Evolutionary conservation across 1,284 basidiomycete species (phyloP).

Genomic region (Sutorius eximius): DNA sequence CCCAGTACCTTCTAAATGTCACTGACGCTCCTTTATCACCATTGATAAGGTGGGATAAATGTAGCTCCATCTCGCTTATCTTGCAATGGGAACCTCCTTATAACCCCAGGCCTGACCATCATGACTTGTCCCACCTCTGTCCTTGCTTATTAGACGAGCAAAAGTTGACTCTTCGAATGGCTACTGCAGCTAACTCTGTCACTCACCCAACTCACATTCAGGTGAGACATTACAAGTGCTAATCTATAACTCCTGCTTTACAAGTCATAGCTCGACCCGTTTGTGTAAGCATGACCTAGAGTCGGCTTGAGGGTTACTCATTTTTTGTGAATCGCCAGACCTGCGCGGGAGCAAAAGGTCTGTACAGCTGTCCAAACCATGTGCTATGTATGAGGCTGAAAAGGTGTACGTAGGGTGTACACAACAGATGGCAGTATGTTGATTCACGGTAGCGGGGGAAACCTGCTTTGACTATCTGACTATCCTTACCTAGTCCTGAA

Average conservation of each 20-base stretch:
- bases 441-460: neutral
- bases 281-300: slow-evolving; percentile 21
- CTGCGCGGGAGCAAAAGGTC: slow-evolving; percentile 65
- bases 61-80: slow-evolving; percentile 4
- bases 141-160: neutral
- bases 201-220: slow-evolving; percentile 52
- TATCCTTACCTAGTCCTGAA: slow-evolving; percentile 49
- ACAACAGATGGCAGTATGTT: slow-evolving; percentile 74
- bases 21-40: slow-evolving; percentile 8
- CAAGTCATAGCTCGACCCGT: slow-evolving; percentile 28
- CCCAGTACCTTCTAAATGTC: neutral
- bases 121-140: neutral
- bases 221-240: slow-evolving; percentile 9
- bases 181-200: slow-evolving; percentile 57
- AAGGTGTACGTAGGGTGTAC: slow-evolving; percentile 48
- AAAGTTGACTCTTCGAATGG: slow-evolving; percentile 40
- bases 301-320: neutral
- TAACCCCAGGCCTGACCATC: neutral
- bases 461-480: neutral
- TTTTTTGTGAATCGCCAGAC: slow-evolving; percentile 29
- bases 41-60: slow-evolving; percentile 10
- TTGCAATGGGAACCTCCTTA: slow-evolving; percentile 4
- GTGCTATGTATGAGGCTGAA: neutral
- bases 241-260: neutral
- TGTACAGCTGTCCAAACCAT: neutral